A percentile compares a stretch with the other conserved stretches of the same genome.
Conservation (phyloP, 306 rosid genomes). For the Lathyrus tuberosus region DNA sequence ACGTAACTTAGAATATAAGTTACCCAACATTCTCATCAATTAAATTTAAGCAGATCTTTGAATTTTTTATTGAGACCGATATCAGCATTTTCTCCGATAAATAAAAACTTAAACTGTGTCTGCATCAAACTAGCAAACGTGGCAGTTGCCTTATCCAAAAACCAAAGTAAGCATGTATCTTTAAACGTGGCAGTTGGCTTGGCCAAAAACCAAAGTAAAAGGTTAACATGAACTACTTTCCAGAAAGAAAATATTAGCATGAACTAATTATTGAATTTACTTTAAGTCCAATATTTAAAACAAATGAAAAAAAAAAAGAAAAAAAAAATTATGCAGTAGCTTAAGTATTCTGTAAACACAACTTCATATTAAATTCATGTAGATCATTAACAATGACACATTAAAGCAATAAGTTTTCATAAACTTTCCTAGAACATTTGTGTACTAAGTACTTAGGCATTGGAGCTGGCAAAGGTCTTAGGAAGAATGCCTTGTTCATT, state of each 20-base stretch:
- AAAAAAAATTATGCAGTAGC: not conserved
- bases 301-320: too few species aligned
- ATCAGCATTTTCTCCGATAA: not conserved
- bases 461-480: conserved; percentile 1
- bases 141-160: too few species aligned
- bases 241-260: not conserved
- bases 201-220: not conserved
- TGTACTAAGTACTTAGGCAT: conserved; percentile 11
- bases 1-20: too few species aligned
- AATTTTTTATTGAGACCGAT: too few species aligned
- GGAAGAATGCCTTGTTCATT: conserved; percentile 84
- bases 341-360: not conserved
- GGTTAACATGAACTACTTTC: not conserved
- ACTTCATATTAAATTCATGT: not conserved
- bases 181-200: not conserved
- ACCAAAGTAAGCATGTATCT: too few species aligned
- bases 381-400: not conserved
- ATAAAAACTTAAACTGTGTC: not conserved
- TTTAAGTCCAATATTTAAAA: not conserved
- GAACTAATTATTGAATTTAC: not conserved
- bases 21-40: too few species aligned
- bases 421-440: too few species aligned
- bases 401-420: too few species aligned
- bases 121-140: not conserved
- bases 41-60: too few species aligned